A percentile compares a stretch with the other conserved stretches of the same genome.
phyloP scores from a whole-genome alignment of 106 monocot species.

The Dendrobium officinale region DNA sequence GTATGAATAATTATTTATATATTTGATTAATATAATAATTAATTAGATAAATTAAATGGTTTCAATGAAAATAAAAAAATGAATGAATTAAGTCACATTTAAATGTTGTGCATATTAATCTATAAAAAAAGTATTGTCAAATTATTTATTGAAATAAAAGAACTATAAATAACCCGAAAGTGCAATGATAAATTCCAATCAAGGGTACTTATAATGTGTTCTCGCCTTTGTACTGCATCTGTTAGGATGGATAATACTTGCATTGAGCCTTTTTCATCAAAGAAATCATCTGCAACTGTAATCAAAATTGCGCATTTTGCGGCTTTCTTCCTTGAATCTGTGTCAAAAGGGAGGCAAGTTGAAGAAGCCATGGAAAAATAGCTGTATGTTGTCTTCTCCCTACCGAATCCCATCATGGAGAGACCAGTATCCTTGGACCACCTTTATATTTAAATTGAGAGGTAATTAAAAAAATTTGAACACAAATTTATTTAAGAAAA shows the following conservation, averaged over 20 bases:
- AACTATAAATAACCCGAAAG: no score
- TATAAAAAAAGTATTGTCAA: no score
- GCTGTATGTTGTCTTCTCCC: constrained; percentile 19
- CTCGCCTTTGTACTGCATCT: constrained; percentile 20
- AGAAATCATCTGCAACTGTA: constrained; percentile 31
- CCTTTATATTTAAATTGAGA: not conserved
- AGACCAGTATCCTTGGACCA: constrained; percentile 25
- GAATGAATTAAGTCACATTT: no score
- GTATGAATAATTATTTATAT: no score
- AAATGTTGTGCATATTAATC: no score
- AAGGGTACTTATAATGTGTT: not conserved
- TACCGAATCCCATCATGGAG: constrained; percentile 21
- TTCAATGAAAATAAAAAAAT: no score
- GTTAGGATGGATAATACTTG: constrained; percentile 15
- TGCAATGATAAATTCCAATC: no score
- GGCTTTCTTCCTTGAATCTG: constrained; percentile 5
- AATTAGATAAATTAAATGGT: no score
- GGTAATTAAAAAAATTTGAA: no score
- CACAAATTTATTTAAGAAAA: not conserved
- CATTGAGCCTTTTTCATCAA: constrained; percentile 21
- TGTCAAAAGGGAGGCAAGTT: not conserved
- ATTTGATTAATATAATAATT: no score
- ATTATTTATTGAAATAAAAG: no score
- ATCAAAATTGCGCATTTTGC: constrained; percentile 19
- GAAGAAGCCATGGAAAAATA: constrained; percentile 10